Percentiles rank a stretch among this genome's conserved stretches.
These are phyloP conservation scores for Nicotiana paniculata DNA, from an alignment of 257 asterid genomes.

Conservation along the genomic window DNA sequence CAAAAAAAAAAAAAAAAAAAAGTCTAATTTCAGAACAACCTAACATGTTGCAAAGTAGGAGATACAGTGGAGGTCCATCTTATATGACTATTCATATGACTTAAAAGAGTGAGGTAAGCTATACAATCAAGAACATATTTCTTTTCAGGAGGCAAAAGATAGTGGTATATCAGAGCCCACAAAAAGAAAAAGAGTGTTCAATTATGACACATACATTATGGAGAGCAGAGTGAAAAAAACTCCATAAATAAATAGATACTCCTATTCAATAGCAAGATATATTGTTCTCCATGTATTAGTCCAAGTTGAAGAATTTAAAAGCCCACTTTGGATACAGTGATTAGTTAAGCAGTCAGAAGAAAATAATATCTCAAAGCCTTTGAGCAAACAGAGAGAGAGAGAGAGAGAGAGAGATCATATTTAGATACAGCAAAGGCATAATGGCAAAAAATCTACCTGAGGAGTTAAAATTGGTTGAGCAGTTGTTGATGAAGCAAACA, in stretches of 20 bases:
- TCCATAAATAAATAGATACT: background rate
- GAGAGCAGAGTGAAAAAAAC: background rate
- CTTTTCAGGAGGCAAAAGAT: background rate
- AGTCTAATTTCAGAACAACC: background rate
- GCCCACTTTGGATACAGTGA: background rate
- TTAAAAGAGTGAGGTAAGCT: background rate
- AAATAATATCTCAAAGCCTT: background rate
- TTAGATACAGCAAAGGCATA: background rate
- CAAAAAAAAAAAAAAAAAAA: background rate
- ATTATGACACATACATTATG: background rate
- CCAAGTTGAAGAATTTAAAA: background rate
- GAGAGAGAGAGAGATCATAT: background rate
- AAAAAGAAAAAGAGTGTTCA: background rate
- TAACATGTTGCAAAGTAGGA: background rate
- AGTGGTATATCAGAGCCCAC: background rate
- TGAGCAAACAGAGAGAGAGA: background rate
- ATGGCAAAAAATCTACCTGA: slow-evolving; percentile 45
- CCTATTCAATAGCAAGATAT: background rate
- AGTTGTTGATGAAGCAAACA: slow-evolving; percentile 96
- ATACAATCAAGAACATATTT: background rate
- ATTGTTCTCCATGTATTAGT: background rate
- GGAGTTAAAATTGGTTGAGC: slow-evolving; percentile 95
- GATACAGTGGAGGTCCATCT: background rate
- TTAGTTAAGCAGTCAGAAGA: background rate
- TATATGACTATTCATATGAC: background rate